Percentiles rank a stretch among this genome's conserved stretches.
phyloP scores from a whole-genome alignment of 2,329 filamentous ascomycete species.

The Lithohypha guttulata region DNA sequence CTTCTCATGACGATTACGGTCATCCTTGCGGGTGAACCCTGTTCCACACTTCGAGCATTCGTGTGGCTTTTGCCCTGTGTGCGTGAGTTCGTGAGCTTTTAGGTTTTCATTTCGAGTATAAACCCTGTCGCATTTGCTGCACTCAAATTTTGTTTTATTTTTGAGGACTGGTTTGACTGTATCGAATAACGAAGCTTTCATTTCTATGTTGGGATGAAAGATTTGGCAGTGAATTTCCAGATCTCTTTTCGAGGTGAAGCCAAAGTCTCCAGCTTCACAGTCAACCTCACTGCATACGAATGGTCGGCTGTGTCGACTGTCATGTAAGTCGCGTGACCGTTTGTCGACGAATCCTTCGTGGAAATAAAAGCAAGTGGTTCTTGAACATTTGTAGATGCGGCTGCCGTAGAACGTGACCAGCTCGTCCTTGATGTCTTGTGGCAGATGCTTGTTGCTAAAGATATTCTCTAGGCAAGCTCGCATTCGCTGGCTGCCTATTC shows the following conservation, averaged over 20 bases:
- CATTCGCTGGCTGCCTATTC: conserved; percentile 22
- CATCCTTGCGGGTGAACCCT: conserved; percentile 27
- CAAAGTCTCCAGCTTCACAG: conserved; percentile 28
- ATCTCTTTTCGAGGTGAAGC: conserved; percentile 34
- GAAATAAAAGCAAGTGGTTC: conserved; percentile 34
- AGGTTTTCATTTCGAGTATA: conserved; percentile 32
- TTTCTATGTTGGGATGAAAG: conserved; percentile 23
- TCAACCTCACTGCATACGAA: conserved; percentile 29
- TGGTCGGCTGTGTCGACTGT: conserved; percentile 32
- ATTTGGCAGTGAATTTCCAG: conserved; percentile 26
- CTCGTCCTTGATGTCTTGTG: background rate
- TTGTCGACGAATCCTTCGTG: conserved; percentile 31
- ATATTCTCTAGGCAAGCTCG: conserved; percentile 18
- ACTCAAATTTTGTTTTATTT: conserved; percentile 23
- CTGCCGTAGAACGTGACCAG: conserved; percentile 29
- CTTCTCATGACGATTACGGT: conserved; percentile 28
- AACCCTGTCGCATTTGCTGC: conserved; percentile 27
- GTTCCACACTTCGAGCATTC: conserved; percentile 25
- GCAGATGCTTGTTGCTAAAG: background rate
- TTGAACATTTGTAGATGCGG: conserved; percentile 33
- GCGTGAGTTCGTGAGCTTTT: conserved; percentile 28
- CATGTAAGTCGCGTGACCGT: conserved; percentile 27
- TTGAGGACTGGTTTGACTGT: conserved; percentile 3
- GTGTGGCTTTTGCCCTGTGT: conserved; percentile 28
- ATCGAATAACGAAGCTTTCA: conserved; percentile 17